Evolutionary conservation across 2,329 filamentous ascomycete genomes (phyloP).

Genomic region (Chaetomiaceae sp.): DNA sequence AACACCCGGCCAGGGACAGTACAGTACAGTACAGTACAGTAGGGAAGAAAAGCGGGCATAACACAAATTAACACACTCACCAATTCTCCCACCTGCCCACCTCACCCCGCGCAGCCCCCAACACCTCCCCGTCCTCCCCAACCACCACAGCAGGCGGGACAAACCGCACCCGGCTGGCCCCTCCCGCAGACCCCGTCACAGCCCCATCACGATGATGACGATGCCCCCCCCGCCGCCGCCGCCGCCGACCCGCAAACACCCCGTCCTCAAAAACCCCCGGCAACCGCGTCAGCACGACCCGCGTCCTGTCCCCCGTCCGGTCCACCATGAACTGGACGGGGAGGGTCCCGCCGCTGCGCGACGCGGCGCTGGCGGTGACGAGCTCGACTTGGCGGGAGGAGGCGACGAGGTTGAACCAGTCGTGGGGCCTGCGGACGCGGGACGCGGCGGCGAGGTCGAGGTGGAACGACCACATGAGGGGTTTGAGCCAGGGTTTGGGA

Average conservation of each 20-base stretch:
- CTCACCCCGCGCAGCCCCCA: neutral
- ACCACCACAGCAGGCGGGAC: no score
- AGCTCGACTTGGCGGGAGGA: no score
- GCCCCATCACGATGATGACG: neutral
- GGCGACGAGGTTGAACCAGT: constrained; percentile 1
- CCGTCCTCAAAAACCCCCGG: constrained; percentile 5
- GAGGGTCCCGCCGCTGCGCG: neutral
- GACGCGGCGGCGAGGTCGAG: neutral
- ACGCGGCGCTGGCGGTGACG: no score
- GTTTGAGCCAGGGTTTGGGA: constrained; percentile 5
- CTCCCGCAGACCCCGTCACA: no score
- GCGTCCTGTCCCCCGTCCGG: neutral
- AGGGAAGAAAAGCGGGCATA: no score
- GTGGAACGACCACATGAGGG: constrained; percentile 9
- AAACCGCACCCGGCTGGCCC: neutral
- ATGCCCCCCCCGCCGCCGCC: neutral
- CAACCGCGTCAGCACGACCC: constrained; percentile 14
- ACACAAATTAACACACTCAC: no score
- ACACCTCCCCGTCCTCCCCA: neutral
- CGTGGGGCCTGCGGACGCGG: neutral
- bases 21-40: no score
- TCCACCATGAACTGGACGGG: constrained; percentile 8
- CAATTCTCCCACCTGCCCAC: constrained; percentile 10
- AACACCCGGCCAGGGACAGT: no score
- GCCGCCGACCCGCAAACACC: neutral